Evolutionary conservation across 1,284 basidiomycete genomes (phyloP), one percentile per base, ranked within the genome.

Genomic region (Pseudozyma flocculosa): DNA sequence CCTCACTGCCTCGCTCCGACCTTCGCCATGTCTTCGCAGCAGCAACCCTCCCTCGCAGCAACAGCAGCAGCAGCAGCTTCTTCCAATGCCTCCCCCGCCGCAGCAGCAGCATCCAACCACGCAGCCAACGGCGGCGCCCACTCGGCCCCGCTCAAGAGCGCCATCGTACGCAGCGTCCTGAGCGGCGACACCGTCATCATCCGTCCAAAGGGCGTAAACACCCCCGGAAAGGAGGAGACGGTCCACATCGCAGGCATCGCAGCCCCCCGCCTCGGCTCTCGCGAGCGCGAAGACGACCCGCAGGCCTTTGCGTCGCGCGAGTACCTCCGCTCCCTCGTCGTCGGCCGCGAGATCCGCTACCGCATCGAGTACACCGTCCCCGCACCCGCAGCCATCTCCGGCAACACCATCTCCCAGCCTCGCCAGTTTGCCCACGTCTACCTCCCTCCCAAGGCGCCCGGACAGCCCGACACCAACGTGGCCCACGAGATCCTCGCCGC

Each of bases 251-350:
- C 72, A 21, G 72, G 72, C 44, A 68, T 74, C 36, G 68, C 70
- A 23, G 72, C 72, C 41, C 72, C 72, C 21, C 50, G 70, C 24
- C 57, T 74, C 26, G 72, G 72, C 21, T 67, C 59, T 18, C 64
- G 72, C 26, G 72, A 74, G 11, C 54, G 72, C 2, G 70, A 72
- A n/a, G 72, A 74, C 44, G 70, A 74, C 88, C 86, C 88, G 10
- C 92, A 88, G 84, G 90, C 92, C 4, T 96, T 89, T 76, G 89
- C 93, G 75, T 87, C 92, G 39, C 87, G 94, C 72, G 94, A 97
- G 81, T 95, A 87, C 79, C 83, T 97, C 36, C 87, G 93, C 44
- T 81, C 85, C 36, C 81, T 92, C 47, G 83, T 87, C 18, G 90
- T 97, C 47, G 93, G 92, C 63, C 93, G 94, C 76, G 87, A 93